Conservation (phyloP, 73 alveolate species). For the Effrenium voratum region DNA sequence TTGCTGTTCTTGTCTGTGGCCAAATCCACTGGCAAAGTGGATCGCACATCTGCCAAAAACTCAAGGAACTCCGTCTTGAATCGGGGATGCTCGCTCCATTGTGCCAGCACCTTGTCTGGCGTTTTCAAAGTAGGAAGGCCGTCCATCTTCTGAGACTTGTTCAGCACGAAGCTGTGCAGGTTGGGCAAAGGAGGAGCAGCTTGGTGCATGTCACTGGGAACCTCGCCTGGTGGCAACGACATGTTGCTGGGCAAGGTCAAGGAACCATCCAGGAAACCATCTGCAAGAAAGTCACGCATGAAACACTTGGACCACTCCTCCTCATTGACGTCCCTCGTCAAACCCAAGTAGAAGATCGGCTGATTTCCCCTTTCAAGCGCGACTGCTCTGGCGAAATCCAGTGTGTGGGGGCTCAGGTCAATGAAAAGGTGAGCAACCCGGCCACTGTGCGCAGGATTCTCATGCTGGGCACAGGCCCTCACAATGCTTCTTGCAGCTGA, state of each 20-base stretch:
- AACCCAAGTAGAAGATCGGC: background rate
- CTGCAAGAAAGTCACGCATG: background rate
- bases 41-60: background rate
- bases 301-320: background rate
- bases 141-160: background rate
- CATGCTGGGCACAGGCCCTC: background rate
- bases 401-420: background rate
- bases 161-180: background rate
- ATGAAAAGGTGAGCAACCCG: background rate
- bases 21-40: background rate
- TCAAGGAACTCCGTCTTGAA: background rate
- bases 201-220: background rate
- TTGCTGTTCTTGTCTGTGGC: background rate
- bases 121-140: conserved; percentile 2
- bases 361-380: background rate
- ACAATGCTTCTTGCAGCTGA: background rate
- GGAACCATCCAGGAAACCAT: conserved; percentile 1
- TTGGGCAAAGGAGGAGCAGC: background rate
- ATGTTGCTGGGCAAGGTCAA: background rate
- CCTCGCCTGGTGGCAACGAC: background rate
- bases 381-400: background rate
- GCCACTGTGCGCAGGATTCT: background rate
- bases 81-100: background rate
- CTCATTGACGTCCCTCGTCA: background rate
- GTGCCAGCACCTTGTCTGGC: conserved; percentile 1